Percentiles rank a stretch among this genome's conserved stretches.
Conservation (phyloP, 164 flowering plant species). For the Euptelea pleiosperma region DNA sequence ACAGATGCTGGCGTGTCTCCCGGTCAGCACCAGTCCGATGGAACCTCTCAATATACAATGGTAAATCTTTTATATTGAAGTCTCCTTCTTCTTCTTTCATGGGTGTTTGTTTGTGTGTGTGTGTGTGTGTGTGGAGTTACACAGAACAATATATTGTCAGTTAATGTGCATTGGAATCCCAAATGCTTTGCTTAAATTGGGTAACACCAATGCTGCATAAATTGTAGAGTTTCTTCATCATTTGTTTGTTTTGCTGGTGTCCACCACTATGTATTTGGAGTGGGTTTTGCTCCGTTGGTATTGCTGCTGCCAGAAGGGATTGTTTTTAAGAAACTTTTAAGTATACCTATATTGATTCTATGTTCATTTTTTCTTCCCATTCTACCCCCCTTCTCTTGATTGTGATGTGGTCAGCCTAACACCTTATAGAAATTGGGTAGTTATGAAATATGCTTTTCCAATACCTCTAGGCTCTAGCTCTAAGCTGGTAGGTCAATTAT, state of each 20-base stretch:
- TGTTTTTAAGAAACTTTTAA: no score
- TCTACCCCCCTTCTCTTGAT: background rate
- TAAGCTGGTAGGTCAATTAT: background rate
- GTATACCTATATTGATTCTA: no score
- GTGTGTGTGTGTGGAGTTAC: no score
- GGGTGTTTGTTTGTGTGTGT: background rate
- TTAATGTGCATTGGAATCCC: background rate
- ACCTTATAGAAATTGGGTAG: background rate
- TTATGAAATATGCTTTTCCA: background rate
- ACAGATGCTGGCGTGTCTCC: constrained; percentile 34
- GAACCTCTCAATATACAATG: constrained; percentile 25
- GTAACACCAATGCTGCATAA: background rate
- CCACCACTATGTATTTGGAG: no score
- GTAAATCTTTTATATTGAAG: constrained; percentile 21
- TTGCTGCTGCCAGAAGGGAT: no score
- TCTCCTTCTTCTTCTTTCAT: background rate
- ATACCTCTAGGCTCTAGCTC: no score
- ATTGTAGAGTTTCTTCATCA: background rate
- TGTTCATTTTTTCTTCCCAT: no score
- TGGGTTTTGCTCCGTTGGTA: no score
- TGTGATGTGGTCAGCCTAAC: background rate
- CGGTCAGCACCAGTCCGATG: constrained; percentile 27
- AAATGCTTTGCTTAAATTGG: background rate
- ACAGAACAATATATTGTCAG: background rate
- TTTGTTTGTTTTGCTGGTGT: no score